Evolutionary conservation across 768 basidiomycete species (phyloP), one percentile per base, ranked within the genome.

Genomic region (Crucibulum laeve): DNA sequence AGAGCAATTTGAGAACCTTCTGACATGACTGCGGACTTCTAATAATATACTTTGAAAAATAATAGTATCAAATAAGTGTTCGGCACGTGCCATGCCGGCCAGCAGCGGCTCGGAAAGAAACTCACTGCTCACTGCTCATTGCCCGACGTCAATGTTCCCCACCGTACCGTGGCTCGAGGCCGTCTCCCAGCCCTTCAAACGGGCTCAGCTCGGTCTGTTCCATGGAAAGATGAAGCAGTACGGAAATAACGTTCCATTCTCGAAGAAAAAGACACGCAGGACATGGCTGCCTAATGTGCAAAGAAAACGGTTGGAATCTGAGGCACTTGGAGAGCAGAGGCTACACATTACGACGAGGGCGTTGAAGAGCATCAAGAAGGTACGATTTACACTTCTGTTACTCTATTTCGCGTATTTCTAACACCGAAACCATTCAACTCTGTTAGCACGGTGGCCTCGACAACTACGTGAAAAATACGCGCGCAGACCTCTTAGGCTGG

Each of bases 221-320:
- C 87, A 91, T 43, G 90, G 90, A 13, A 85, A 82, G 59, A 78
- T 69, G 43, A 88, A 82, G 53, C 83, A 82, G 54, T 80, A 80
- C 51, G 91, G 91, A 19, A 92, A 93, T 71, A 92, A 84, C 57
- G 89, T 93, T 38, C 90, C 91, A 0, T 85, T 90, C 62, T 92
- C 91, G 18, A 84, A 84, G 59, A 77, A 85, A 60, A 93, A 92
- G 69, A 92, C 92, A 19, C 82, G 87, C 39, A 73, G 91, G 30
- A 77, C 84, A 34, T 94, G 91, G 91, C 70, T 91, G 8, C 91
- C 91, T 25, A 94, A 94, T 63, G 74, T 91, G 18, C 90, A 92
- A 52, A 68, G 69, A 40, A 91, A 92, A 62, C 77, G 81, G 1
- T 53, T 92, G 35, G 75, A 68, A 50, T 91, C 87, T 10, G 82